Evolutionary conservation across 2,329 filamentous ascomycete genomes (phyloP), one percentile per base, ranked within the genome.

Genomic region (Epichloe sibirici): DNA sequence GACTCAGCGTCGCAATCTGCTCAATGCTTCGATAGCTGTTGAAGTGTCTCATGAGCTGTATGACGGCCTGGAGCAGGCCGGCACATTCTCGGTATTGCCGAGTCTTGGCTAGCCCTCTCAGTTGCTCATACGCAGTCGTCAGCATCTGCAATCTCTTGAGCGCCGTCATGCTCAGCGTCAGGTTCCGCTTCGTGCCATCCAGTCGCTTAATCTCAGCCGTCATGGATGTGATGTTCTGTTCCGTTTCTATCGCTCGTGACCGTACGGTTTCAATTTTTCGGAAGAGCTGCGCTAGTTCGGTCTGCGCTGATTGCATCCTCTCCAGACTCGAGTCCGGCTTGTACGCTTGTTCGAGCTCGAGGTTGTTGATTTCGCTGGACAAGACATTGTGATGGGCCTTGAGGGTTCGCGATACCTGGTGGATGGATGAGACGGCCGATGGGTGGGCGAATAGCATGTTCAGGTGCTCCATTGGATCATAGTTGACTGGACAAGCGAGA

Each of bases 41-140:
- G 78, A 98, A 98, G 71, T 98, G 90, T 59, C 88, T 88, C 87
- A 97, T 96, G 45, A 98, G 82, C 77, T 98, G 93, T 54, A 98
- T 80, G 35, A 98, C 93, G 9, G 93, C 93, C 71, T 95, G 89
- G 53, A 98, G 75, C 55, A 98, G 76, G 62, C 94, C 90, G 15
- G 91, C 90, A 65, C 93, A 97, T 67, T 98, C 93, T 57, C 88
- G 78, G 67, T 98, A 98, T 68, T 98, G 93, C 53, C 91, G 78
- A 38, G 86, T 85, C 69, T 87, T 87, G 58, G 88, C 86, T 59
- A 96, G 74, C 3, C 83, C 87, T 54, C 87, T 81, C 53, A 98
- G 76, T 71, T 98, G 93, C 66, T 97, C 93, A 70, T 97, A 98
- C n/a, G 93, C 93, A 3, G 93, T 97, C 5, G 93, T 97, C 65